phyloP scores from a whole-genome alignment of 139 green algal species.

The Raphidocelis subcapitata region DNA sequence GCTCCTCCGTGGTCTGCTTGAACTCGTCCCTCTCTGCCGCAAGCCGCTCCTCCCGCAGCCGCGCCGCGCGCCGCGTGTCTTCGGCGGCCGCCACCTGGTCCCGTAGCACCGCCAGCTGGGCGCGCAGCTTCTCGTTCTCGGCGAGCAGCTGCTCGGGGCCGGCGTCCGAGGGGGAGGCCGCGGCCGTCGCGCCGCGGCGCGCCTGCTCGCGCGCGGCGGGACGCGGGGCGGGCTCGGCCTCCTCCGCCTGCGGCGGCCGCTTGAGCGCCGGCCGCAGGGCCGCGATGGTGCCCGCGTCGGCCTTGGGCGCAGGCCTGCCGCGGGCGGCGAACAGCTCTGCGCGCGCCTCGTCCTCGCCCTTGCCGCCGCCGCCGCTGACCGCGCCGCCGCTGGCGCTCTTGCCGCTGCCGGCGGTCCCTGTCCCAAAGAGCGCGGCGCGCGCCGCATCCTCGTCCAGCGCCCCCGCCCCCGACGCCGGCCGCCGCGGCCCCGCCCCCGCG shows the following conservation, averaged over 20 bases:
- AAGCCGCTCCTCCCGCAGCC: conserved; percentile 22
- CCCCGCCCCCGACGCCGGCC: not conserved
- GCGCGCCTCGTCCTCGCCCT: conserved; percentile 19
- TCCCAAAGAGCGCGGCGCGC: conserved; percentile 14
- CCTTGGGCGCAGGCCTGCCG: not conserved
- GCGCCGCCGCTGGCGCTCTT: too few relatives aligned
- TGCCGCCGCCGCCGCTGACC: not conserved
- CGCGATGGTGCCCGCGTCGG: too few relatives aligned
- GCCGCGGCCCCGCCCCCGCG: not conserved
- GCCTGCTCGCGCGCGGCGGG: too few relatives aligned
- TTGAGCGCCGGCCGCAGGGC: too few relatives aligned
- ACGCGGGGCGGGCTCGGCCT: too few relatives aligned
- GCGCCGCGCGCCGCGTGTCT: conserved; percentile 7
- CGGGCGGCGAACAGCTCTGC: conserved; percentile 11
- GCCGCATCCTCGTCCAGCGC: conserved; percentile 4
- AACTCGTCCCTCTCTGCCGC: conserved; percentile 28
- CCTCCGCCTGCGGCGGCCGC: too few relatives aligned
- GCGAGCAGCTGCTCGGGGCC: conserved; percentile 3
- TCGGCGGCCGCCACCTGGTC: conserved; percentile 18
- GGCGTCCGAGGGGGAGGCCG: too few relatives aligned
- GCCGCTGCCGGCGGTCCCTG: not conserved
- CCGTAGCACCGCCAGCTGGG: conserved; percentile 14
- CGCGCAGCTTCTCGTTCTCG: conserved; percentile 32
- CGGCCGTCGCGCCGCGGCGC: too few relatives aligned
- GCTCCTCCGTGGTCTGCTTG: conserved; percentile 25